Evolutionary conservation across 2,329 filamentous ascomycete species (phyloP).

Genomic region (Chrysoporthe austroafricana): DNA sequence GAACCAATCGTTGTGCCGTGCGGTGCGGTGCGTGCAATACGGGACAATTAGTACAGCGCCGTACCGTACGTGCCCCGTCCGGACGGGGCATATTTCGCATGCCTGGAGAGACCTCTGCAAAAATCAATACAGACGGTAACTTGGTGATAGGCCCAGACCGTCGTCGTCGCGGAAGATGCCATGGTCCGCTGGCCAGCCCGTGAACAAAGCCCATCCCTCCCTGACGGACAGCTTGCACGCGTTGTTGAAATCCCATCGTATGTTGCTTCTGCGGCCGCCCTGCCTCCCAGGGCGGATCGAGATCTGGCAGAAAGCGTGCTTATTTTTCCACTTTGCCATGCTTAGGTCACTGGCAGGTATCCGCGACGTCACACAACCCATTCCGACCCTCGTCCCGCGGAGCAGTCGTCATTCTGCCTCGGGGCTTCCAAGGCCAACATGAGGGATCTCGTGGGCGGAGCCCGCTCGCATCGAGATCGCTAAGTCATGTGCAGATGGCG

Average conservation of each 20-base stretch:
- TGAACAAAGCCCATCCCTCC: slow-evolving; percentile 13
- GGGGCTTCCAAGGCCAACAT: neutral
- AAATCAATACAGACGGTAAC: neutral
- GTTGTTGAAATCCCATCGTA: slow-evolving; percentile 18
- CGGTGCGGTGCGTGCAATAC: neutral
- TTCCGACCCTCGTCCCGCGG: neutral
- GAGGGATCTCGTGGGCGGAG: neutral
- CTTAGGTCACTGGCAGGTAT: slow-evolving; percentile 21
- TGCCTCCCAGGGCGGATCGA: slow-evolving; percentile 22
- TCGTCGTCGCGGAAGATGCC: slow-evolving; percentile 18
- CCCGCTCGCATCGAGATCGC: neutral
- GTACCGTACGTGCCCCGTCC: too few relatives aligned
- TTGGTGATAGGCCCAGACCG: neutral
- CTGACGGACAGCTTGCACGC: slow-evolving; percentile 12
- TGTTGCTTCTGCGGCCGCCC: slow-evolving; percentile 12
- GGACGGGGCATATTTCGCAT: too few relatives aligned
- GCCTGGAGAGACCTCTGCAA: too few relatives aligned
- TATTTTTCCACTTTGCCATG: slow-evolving; percentile 15
- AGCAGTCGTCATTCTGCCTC: slow-evolving; percentile 4
- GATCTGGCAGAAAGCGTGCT: slow-evolving; percentile 24
- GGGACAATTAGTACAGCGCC: neutral
- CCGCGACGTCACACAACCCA: slow-evolving; percentile 15
- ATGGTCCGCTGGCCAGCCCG: slow-evolving; percentile 7
- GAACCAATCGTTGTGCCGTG: neutral
- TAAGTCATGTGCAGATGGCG: neutral